Evolutionary conservation across 2,329 filamentous ascomycete species (phyloP), one percentile per base, ranked within the genome.

Genomic region (Triangularia verruculosa): DNA sequence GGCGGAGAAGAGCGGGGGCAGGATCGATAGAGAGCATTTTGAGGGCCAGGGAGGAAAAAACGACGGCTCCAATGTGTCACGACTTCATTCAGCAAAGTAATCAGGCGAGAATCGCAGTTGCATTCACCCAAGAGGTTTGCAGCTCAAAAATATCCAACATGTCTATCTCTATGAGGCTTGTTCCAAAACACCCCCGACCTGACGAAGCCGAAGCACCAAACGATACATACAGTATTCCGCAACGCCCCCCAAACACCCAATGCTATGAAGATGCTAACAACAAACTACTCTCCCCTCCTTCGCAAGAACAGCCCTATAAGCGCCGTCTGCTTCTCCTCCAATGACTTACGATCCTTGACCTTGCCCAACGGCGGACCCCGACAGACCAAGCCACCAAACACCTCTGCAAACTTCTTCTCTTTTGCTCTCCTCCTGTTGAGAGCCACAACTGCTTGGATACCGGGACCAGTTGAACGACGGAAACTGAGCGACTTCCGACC

Each of bases 301-400:
- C 68, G 47, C 64, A 92, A 72, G 68, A 96, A 96, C 27, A 92
- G 78, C 72, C 93, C 90, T 28, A 96, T 73, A 12, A 93, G 76
- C 9, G 82, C 82, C 62, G 82, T 81, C 78, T 87, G 89, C 73
- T 85, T 84, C 63, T 90, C 90, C 67, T 88, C 86, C 13, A 81
- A 75, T 0, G 78, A 76, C 64, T 81, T 87, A 68, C 78, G 84
- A 64, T 90, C 89, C 75, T 85, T 81, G 2, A 78, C 78, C 63
- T 76, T 78, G 39, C 69, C 70, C 39, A 59, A 70, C 51, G 62
- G 28, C 1, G 78, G 72, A 1, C 78, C 73, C 7, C 88, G 82
- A 64, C 93, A 89, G 12, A 92, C 79, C 0, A 86, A 79, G 1
- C 79, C 78, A 1, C 86, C 85, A 68, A 95, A 89, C 0, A 92